Base-by-base conservation (phyloP, 345 rosid species). In the Eucalyptus marginata region DNA sequence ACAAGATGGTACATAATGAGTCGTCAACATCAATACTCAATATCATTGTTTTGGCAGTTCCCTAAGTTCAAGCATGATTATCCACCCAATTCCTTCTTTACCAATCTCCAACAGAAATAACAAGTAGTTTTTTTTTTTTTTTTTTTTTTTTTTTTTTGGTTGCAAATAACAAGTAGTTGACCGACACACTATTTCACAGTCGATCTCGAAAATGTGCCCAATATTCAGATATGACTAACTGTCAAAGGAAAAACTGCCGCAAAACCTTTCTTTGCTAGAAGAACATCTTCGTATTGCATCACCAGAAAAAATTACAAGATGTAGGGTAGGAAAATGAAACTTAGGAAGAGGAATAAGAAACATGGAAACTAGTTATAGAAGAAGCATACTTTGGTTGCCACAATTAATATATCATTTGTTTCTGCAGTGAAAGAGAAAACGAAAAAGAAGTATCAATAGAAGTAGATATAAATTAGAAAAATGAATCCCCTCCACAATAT, bases 401-500 rank as follows among this genome's bases (percentile, higher is more conserved):
- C 94, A 90, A 96, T 94, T 90, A 97, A 97, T 51, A 96, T 96
- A 88, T 96, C 98, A 94, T 96, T 97, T 88, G 98, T 95, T 89
- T 97, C 99, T 96, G 97, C 88, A 91, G 88, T 83, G 85, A 81
- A 86, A 76, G 58, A 54, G 80, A 51, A 49, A 51, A 54, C 56
- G 64, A 50, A 87, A 49, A 76, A 80, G 86, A 64, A 36, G 36
- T 36, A 36, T 36, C 36, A 36, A 36, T 36, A 36, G 36, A 36
- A 36, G 36, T 36, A 36, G 36, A 36, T 36, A 36, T 36, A 36
- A 36, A 36, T 36, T 36, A 36, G 36, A 36, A 36, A 36, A 3
- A 36, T 36, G 36, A 36, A 36, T 36, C 36, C 36, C 36, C 36
- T 36, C 36, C 36, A 36, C 36, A 36, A 36, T 36, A 36, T 36